phyloP scores from a whole-genome alignment of 495 filamentous ascomycete genomes.

The Recurvomyces mirabilis region DNA sequence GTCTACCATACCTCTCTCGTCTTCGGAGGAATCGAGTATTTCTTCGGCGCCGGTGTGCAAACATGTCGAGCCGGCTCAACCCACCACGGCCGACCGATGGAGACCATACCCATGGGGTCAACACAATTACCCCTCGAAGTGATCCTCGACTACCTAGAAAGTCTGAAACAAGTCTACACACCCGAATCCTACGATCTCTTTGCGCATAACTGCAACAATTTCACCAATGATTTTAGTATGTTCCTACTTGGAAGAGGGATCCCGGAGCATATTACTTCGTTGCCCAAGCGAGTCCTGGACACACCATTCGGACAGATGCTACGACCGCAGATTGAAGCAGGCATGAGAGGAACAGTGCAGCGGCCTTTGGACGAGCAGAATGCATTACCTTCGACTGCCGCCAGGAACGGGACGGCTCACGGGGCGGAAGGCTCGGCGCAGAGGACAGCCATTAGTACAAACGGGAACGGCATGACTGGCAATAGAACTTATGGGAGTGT shows the following conservation, averaged over 20 bases:
- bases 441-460: not conserved
- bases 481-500: slow-evolving; percentile 31
- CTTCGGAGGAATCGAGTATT: slow-evolving; percentile 63
- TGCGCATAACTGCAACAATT: slow-evolving; percentile 92
- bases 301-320: slow-evolving; percentile 90
- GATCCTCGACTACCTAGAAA: slow-evolving; percentile 80
- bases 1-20: slow-evolving; percentile 88
- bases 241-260: slow-evolving; percentile 87
- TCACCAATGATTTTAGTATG: slow-evolving; percentile 83
- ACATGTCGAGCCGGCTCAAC: slow-evolving; percentile 66
- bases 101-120: slow-evolving; percentile 58
- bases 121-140: slow-evolving; percentile 74
- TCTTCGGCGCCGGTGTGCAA: slow-evolving; percentile 68
- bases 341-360: slow-evolving; percentile 56
- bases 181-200: slow-evolving; percentile 80
- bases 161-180: slow-evolving; percentile 69
- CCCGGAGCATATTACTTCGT: slow-evolving; percentile 73
- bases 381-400: slow-evolving; percentile 4
- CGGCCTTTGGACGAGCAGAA: slow-evolving; percentile 24
- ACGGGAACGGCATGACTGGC: not conserved
- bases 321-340: slow-evolving; percentile 63
- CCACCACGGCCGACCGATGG: slow-evolving; percentile 75
- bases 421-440: too few relatives aligned
- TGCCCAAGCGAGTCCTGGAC: slow-evolving; percentile 75
- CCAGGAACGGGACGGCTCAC: not conserved